Base-by-base conservation (phyloP, 2,329 filamentous ascomycete genomes). In the Fusarium ramigenum region DNA sequence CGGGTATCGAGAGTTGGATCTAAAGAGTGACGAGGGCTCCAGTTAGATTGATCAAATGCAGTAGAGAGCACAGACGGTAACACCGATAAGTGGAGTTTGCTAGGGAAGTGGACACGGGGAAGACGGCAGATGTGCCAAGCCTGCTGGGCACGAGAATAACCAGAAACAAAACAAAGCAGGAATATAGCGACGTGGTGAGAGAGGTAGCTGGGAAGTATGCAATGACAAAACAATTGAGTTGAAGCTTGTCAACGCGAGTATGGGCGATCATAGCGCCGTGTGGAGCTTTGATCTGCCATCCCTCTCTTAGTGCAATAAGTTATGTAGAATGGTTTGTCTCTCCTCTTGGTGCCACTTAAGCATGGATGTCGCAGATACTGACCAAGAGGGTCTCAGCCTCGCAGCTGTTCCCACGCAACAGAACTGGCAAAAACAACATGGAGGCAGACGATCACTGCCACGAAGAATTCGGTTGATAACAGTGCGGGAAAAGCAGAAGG, bases 1-100 rank as follows among this genome's bases (percentile, higher is more conserved):
- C 60, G 73, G 65, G 43, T 78, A 77, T 74, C 78, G 79, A 73
- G 72, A 66, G 67, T 71, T 71, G 60, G 79, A 75, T 72, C 77
- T 77, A 69, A 65, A 64, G 64, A 53, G 62, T 67, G 76, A 73
- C 66, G 75, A 75, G 70, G 72, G 58, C 61, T 73, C 57, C 72
- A 72, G 75, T 78, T 66, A 70, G 67, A 70, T 70, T 49, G 53
- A 67, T 67, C 36, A 60, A 56, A 70, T 69, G 54, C 50, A 71
- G 74, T 46, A 70, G 74, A 69, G 37, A 58, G 66, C 63, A 71
- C 66, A 70, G 73, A 70, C 69, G 68, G 68, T 60, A 52, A 47
- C 43, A 60, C 42, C 25, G 54, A 54, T 39, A 50, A 66, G 62
- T 75, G 30, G 49, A 76, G 44, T 69, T 69, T 77, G 23, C 36